Evolutionary conservation across 371 early-diverging fungal species (phyloP), one percentile per base, ranked within the genome.

Genomic region (Apophysomyces elegans): DNA sequence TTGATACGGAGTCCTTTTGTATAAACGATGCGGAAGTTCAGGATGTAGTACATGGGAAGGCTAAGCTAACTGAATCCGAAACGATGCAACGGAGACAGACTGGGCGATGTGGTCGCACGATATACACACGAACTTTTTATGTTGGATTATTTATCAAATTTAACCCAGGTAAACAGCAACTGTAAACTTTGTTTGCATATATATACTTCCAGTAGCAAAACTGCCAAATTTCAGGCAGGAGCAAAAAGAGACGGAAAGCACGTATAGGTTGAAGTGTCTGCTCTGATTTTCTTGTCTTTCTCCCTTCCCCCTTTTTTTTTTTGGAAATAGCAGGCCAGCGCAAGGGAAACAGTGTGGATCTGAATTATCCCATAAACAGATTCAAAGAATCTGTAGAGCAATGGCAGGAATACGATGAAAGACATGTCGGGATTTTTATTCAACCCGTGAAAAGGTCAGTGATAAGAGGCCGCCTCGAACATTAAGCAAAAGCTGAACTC

Each of bases 1-100:
- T 93, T 65, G 93, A 93, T 26, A 89, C 88, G 65, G 77, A 84
- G 16, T 79, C 86, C 50, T 70, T 77, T 39, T 94, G 90, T 77
- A 61, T 65, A 39, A 80, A 83, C 38, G 86, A 88, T 6, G 80
- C 89, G 41, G 95, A 96, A 68, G 77, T 72, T 16, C 71, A 82
- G 56, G 81, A 85, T 59, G 86, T 88, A 12, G 84, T 86, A 0
- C 84, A 89, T 46, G 95, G 95, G 9, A 74, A 73, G 32, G 32
- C 32, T 26, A 26, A 26, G 32, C 32, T 2, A 26, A 26, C 32
- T 26, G 32, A 26, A 26, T 26, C 32, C 32, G 32, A 26, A 26
- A 26, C 32, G 32, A 26, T 26, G 32, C 32, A 26, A 26, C 46
- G 46, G n/a, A 45, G 16, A 18, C 46, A 45, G 13, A 12, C 46